Evolutionary conservation across 176 grass and related monocot genomes (phyloP).

Genomic region (Carex parvula): DNA sequence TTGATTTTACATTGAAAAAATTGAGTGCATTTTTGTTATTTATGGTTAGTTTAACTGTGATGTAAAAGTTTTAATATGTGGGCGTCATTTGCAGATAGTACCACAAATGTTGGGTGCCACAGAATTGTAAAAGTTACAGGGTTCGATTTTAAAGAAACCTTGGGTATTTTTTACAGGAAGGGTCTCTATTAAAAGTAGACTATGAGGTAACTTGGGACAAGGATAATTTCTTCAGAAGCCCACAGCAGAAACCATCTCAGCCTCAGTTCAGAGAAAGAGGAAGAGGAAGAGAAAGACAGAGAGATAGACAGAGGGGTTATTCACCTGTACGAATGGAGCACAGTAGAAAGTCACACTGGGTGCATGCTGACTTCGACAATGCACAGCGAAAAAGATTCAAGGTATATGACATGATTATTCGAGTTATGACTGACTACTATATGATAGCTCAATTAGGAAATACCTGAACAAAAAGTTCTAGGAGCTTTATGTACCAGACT

Average conservation of each 20-base stretch:
- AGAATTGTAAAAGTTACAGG: not conserved
- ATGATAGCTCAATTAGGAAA: not conserved
- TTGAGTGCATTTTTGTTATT: not conserved
- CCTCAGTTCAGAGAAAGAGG: slow-evolving; percentile 40
- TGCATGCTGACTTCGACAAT: slow-evolving; percentile 37
- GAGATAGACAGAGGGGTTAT: slow-evolving; percentile 36
- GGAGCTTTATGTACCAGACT: not conserved
- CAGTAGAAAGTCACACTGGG: slow-evolving; percentile 4
- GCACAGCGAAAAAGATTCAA: slow-evolving; percentile 79
- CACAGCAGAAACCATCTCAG: slow-evolving; percentile 32
- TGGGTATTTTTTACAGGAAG: slow-evolving; percentile 55
- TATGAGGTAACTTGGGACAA: slow-evolving; percentile 80
- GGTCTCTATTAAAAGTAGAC: slow-evolving; percentile 80
- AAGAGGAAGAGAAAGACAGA: slow-evolving; percentile 28
- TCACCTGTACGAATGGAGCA: slow-evolving; percentile 25
- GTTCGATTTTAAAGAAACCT: not conserved
- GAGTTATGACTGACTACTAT: not conserved
- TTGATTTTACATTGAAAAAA: not conserved
- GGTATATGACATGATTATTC: slow-evolving; percentile 30
- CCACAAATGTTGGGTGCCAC: not conserved
- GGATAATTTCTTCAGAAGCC: slow-evolving; percentile 61
- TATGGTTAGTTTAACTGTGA: not conserved
- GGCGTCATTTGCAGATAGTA: not conserved
- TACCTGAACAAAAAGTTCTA: not conserved
- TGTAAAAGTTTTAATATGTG: not conserved